phyloP scores from a whole-genome alignment of 371 early-diverging fungal species.

The Mortierella sp. region DNA sequence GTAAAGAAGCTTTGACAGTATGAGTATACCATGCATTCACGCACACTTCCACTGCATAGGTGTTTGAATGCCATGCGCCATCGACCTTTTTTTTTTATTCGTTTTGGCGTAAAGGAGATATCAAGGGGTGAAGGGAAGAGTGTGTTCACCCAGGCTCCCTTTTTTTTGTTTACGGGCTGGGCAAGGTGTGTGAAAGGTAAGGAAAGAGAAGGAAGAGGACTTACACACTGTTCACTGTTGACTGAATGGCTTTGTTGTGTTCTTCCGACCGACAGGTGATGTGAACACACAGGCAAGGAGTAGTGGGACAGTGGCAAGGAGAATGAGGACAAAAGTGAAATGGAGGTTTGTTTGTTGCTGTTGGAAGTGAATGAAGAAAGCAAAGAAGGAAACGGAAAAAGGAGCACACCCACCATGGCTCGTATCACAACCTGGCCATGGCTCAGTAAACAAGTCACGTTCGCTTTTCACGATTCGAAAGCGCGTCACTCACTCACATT shows the following conservation, averaged over 20 bases:
- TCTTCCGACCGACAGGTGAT: not conserved
- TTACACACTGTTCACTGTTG: constrained; percentile 1
- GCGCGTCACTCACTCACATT: too few species aligned
- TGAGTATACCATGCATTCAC: too few species aligned
- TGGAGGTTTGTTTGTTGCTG: not conserved
- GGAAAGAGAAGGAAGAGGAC: not conserved
- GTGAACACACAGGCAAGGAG: not conserved
- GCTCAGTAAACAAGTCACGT: too few species aligned
- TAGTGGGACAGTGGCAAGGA: not conserved
- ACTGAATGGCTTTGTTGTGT: not conserved
- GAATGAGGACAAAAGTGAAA: not conserved
- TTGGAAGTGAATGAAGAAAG: not conserved
- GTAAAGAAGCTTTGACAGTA: not conserved
- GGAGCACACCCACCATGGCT: too few species aligned
- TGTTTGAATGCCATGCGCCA: not conserved
- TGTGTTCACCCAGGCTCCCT: not conserved
- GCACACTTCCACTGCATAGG: too few species aligned
- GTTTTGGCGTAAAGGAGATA: not conserved
- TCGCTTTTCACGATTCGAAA: too few species aligned
- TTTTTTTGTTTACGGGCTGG: constrained; percentile 2
- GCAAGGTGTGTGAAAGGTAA: constrained; percentile 1
- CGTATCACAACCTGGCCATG: too few species aligned
- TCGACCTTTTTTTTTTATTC: not conserved
- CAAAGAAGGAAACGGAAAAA: not conserved
- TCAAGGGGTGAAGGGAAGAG: not conserved